These are phyloP conservation scores for Fusarium ambrosium DNA, from an alignment of 2,329 filamentous ascomycete species.

Conservation along the genomic window DNA sequence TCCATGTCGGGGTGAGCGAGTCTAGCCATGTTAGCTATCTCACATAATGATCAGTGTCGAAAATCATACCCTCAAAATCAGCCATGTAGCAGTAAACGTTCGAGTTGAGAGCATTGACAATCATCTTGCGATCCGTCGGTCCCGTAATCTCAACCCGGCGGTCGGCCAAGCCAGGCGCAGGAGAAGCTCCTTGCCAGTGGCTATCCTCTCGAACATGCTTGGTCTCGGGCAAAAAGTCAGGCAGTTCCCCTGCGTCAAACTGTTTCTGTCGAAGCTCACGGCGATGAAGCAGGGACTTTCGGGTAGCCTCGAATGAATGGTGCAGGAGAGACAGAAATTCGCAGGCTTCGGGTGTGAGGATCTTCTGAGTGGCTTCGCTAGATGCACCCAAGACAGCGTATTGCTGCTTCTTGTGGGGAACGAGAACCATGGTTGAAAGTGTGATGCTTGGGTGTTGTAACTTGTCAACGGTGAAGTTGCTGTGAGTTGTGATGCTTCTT, in stretches of 20 bases:
- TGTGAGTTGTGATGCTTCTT: background rate
- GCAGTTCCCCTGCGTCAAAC: slow-evolving; percentile 88
- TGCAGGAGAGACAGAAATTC: slow-evolving; percentile 95
- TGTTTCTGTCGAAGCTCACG: slow-evolving; percentile 89
- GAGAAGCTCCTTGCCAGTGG: slow-evolving; percentile 93
- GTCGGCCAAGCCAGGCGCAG: slow-evolving; percentile 94
- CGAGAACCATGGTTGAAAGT: background rate
- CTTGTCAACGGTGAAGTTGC: background rate
- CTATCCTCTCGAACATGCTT: slow-evolving; percentile 92
- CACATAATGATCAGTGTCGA: background rate
- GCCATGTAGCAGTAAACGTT: slow-evolving; percentile 99
- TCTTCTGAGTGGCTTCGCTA: slow-evolving; percentile 65
- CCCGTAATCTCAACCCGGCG: slow-evolving; percentile 97
- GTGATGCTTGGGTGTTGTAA: background rate
- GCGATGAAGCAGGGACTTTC: slow-evolving; percentile 89
- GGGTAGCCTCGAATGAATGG: slow-evolving; percentile 90
- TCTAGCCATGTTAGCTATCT: slow-evolving; percentile 65
- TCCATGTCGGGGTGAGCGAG: slow-evolving; percentile 96
- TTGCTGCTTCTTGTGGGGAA: background rate
- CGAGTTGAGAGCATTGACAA: slow-evolving; percentile 95
- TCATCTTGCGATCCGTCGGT: slow-evolving; percentile 98
- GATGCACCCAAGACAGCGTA: background rate
- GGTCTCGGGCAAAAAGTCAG: slow-evolving; percentile 96
- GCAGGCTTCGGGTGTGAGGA: slow-evolving; percentile 89
- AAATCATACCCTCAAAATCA: slow-evolving; percentile 87